Evolutionary conservation across 2,329 filamentous ascomycete genomes (phyloP).

Genomic region (Aureobasidium pullulans): DNA sequence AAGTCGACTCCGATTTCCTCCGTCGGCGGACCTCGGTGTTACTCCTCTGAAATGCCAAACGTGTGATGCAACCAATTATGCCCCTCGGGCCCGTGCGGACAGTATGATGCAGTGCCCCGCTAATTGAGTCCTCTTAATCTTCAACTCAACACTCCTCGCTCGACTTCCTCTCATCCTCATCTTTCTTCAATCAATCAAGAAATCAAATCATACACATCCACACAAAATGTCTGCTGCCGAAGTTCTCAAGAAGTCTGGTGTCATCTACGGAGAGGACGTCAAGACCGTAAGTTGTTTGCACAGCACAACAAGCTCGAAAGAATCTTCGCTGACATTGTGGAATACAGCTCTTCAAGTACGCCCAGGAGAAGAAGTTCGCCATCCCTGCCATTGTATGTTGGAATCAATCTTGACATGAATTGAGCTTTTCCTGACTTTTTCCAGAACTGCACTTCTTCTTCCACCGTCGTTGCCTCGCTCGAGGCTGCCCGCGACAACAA

Average conservation of each 20-base stretch:
- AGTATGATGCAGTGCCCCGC: slow-evolving; percentile 15
- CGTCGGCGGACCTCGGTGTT: slow-evolving; percentile 14
- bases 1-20: slow-evolving; percentile 1
- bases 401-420: neutral
- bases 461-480: slow-evolving; percentile 75
- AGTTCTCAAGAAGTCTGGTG: slow-evolving; percentile 27
- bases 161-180: slow-evolving; percentile 10
- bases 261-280: slow-evolving; percentile 33
- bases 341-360: slow-evolving; percentile 71
- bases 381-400: slow-evolving; percentile 45
- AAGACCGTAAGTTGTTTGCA: slow-evolving; percentile 15
- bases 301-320: neutral
- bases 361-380: slow-evolving; percentile 78
- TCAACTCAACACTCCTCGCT: slow-evolving; percentile 14
- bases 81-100: slow-evolving; percentile 12
- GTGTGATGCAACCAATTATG: slow-evolving; percentile 12
- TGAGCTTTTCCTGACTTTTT: slow-evolving; percentile 10
- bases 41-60: neutral
- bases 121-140: slow-evolving; percentile 13
- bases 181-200: slow-evolving; percentile 5
- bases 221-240: slow-evolving; percentile 16
- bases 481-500: slow-evolving; percentile 93
- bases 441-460: slow-evolving; percentile 84
- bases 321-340: slow-evolving; percentile 17
- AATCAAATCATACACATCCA: slow-evolving; percentile 9